A percentile compares a stretch with the other conserved stretches of the same genome.
These are phyloP conservation scores for Schwanniomyces polymorphus DNA, from an alignment of 805 yeast species.

Conservation along the genomic window DNA sequence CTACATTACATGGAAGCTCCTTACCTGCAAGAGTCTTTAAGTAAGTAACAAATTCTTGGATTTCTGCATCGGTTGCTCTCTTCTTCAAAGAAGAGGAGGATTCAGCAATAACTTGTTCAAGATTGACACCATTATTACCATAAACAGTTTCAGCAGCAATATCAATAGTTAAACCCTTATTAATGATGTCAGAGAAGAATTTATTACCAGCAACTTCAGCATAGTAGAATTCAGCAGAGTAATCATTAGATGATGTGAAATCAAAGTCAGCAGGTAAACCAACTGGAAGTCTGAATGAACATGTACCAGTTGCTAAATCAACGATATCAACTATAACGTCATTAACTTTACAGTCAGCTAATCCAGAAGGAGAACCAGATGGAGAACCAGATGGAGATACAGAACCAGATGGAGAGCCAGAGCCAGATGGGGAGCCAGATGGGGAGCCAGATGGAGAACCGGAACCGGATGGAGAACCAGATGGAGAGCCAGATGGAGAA, in stretches of 20 bases:
- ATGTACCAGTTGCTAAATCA: conserved; percentile 39
- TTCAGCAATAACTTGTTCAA: too few relatives aligned
- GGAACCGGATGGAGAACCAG: conserved; percentile 6
- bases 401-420: conserved; percentile 18
- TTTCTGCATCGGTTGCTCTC: not conserved
- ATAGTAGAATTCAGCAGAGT: conserved; percentile 37
- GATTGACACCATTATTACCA: conserved; percentile 5
- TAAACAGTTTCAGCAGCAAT: conserved; percentile 32
- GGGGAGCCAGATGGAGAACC: conserved; percentile 10
- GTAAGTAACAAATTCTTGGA: not conserved
- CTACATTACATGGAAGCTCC: not conserved
- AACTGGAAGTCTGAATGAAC: conserved; percentile 36
- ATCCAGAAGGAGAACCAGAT: not conserved
- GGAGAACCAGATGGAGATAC: not conserved
- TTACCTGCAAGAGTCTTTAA: not conserved
- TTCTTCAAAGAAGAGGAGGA: not conserved
- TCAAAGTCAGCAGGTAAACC: conserved; percentile 12
- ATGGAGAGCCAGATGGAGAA: conserved; percentile 6
- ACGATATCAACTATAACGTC: conserved; percentile 34
- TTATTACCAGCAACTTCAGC: conserved; percentile 17
- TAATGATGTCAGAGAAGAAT: conserved; percentile 32
- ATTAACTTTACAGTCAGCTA: conserved; percentile 36
- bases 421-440: conserved; percentile 13
- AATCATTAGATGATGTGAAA: conserved; percentile 28
- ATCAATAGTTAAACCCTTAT: conserved; percentile 30